Evolutionary conservation across 495 filamentous ascomycete genomes (phyloP), one percentile per base, ranked within the genome.

Genomic region (Lasiosphaeria ovina): DNA sequence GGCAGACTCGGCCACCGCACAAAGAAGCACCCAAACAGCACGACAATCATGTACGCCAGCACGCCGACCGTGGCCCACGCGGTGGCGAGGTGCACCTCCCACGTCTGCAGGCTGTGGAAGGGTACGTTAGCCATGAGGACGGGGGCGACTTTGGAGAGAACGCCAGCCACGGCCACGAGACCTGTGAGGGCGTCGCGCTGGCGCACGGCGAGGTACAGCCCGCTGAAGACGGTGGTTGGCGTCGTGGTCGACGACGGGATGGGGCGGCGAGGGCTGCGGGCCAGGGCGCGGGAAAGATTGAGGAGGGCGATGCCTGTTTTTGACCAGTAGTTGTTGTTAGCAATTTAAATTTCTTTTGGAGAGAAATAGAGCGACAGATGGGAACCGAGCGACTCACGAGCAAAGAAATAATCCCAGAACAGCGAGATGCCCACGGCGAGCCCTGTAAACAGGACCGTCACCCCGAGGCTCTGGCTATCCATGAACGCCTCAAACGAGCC

Each of bases 401-500:
- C 33, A 36, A 36, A 54, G 51, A 54, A 33, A 36, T 54, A 35
- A 5, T 54, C 50, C 50, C 50, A 52, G 33, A 32, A 52, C 24
- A 52, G 24, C 6, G 50, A 14, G 50, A 52, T 52, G 5, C 50
- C 17, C 50, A 52, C 50, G 10, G 50, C 50, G 4, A 52, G 31
- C 4, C 24, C 17, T 10, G 50, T 52, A 24, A 52, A 52, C 24
- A 52, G n/a, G 31, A 31, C 34, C 38, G 38, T 40, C 38, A 40
- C 51, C 11, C 31, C 51, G 3, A 53, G 9, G 8, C 31, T 9
- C 3, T 53, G 51, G 51, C 31, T 34, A 31, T 53, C 51, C 6
- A 53, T 53, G 51, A 53, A 53, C 10, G 7, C 31, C 51, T 53
- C 51, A 35, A 53, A 53, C 10, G 51, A 53, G 51, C n/a, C 24